Evolutionary conservation across 805 yeast species (phyloP), one percentile per base, ranked within the genome.

Genomic region (Suhomyces kilbournensis): DNA sequence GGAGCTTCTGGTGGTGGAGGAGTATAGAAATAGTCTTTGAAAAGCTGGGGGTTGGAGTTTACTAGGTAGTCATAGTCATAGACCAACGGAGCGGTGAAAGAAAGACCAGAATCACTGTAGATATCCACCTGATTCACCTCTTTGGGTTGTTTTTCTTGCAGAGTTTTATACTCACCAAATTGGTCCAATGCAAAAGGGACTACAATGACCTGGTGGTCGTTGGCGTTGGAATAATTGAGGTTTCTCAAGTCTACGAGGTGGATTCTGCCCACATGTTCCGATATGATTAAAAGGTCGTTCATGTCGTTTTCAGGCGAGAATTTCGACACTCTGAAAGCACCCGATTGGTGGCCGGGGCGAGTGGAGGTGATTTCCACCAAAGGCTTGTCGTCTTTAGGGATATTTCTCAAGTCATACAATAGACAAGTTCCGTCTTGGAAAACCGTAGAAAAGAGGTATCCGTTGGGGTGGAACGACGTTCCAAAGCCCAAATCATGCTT

Each of bases 221-320:
- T 73, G 22, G 57, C 63, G 40, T 63, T 59, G 23, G 55, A 56
- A 17, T 48, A 44, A 25, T 53, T 47, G 57, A 83, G 80, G 61
- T 87, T 82, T 55, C 96, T 79, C 23, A 90, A 78, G 65, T 92
- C 97, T 25, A 92, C 74, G 52, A 91, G 74, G 69, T 92, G 98
- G 3, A 92, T 88, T 50, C 96, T 77, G 0, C 96, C 96, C 49
- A 84, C 86, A 60, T 92, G 97, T 65, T 92, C 97, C 50, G 87
- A 80, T 2, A 92, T 76, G 49, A 88, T 81, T 52, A 92, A 71
- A 53, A 90, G 68, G 67, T 92, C 97, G 60, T 86, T 92, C 14
- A 86, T 74, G 3, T 89, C 86, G 67, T 74, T 53, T 70, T 75
- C 52, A 68, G 79, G 60, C 32, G 78, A 74, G 44, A 78, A 71